phyloP scores from a whole-genome alignment of 805 yeast genomes.

The Yarrowia sp. region DNA sequence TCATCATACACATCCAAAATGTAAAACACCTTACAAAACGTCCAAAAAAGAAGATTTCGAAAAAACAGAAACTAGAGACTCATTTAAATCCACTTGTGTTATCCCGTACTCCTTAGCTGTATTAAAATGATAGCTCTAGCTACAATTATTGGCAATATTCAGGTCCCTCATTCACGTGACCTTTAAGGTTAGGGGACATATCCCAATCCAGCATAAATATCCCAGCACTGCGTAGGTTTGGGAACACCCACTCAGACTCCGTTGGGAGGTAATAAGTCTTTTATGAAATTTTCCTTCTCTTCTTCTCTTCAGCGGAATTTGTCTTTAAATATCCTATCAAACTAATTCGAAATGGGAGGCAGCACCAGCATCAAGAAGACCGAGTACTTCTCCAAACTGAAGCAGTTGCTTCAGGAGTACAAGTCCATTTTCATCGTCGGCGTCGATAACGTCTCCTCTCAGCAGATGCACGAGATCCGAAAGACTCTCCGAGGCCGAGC shows the following conservation, averaged over 20 bases:
- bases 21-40: too few species aligned
- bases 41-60: too few species aligned
- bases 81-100: too few species aligned
- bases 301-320: constrained; percentile 22
- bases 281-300: neutral
- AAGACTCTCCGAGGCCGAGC: constrained; percentile 92
- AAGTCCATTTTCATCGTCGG: constrained; percentile 98
- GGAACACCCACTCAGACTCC: constrained; percentile 20
- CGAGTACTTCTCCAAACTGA: constrained; percentile 93
- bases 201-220: neutral
- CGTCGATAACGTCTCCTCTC: constrained; percentile 99
- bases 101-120: too few species aligned
- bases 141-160: neutral
- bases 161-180: neutral
- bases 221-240: neutral
- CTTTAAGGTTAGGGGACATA: neutral
- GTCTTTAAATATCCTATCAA: constrained; percentile 42
- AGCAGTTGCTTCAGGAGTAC: constrained; percentile 93
- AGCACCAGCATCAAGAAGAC: constrained; percentile 87
- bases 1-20: too few species aligned
- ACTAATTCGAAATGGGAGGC: constrained; percentile 97
- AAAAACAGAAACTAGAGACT: too few species aligned
- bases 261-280: neutral
- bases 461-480: constrained; percentile 99
- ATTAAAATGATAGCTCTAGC: too few species aligned